Evolutionary conservation across 169 alveolate species (phyloP).

Genomic region (Plasmodium chabaudi): DNA sequence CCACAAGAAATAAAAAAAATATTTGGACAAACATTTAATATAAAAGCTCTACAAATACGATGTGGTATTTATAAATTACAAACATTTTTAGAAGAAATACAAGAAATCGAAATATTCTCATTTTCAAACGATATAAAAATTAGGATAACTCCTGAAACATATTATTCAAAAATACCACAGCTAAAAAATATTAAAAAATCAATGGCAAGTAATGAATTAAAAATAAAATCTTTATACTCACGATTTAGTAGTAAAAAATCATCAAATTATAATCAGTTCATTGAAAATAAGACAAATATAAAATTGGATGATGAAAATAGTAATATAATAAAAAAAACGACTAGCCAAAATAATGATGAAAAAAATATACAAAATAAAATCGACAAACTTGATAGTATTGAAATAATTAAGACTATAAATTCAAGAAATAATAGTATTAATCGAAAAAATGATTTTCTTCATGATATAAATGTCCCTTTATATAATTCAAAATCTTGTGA

Average conservation of each 20-base stretch:
- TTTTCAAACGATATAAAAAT: conserved; percentile 49
- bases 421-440: neutral
- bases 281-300: neutral
- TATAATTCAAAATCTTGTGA: conserved; percentile 5
- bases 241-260: conserved; percentile 13
- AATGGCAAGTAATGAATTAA: conserved; percentile 12
- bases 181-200: conserved; percentile 23
- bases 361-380: too few species aligned
- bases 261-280: conserved; percentile 3
- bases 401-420: conserved; percentile 10
- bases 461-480: neutral
- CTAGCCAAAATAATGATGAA: too few species aligned
- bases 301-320: conserved; percentile 8
- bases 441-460: neutral
- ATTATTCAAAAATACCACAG: conserved; percentile 30
- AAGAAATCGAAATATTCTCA: conserved; percentile 30
- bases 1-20: conserved; percentile 62
- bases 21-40: conserved; percentile 47
- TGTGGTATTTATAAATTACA: conserved; percentile 67
- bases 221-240: conserved; percentile 18
- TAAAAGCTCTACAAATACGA: conserved; percentile 40
- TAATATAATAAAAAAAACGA: conserved; percentile 7
- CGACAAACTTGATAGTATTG: conserved; percentile 2
- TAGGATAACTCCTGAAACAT: conserved; percentile 60
- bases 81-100: conserved; percentile 49